Conservation (phyloP, 768 basidiomycete species). For the Agaricus blazei region DNA sequence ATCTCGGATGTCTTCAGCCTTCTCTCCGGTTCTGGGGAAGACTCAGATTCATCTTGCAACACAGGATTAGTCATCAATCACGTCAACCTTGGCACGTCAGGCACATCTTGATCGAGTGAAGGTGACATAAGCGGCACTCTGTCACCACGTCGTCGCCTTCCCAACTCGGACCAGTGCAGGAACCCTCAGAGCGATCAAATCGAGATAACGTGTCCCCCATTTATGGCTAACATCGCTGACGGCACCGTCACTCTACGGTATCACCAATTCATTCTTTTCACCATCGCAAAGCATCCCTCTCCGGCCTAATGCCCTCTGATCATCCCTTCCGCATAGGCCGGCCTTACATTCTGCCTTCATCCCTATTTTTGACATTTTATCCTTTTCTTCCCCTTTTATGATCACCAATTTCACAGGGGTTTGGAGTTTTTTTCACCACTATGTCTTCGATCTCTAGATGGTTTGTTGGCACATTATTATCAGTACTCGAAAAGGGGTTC, state of each 20-base stretch:
- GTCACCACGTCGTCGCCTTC: constrained; percentile 8
- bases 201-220: constrained; percentile 4
- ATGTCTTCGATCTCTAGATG: no score
- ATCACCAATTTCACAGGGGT: neutral
- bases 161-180: constrained; percentile 7
- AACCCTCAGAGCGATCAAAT: constrained; percentile 6
- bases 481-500: no score
- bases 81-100: constrained; percentile 11
- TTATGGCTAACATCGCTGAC: constrained; percentile 8
- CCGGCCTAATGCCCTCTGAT: constrained; percentile 9
- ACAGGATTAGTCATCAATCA: constrained; percentile 6
- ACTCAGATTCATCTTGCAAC: constrained; percentile 5
- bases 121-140: constrained; percentile 5
- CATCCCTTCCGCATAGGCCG: neutral
- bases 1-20: constrained; percentile 25
- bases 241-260: constrained; percentile 10
- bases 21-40: constrained; percentile 31
- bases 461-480: no score
- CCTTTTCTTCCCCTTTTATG: neutral
- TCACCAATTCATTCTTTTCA: constrained; percentile 5
- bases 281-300: constrained; percentile 4
- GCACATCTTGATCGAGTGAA: constrained; percentile 16
- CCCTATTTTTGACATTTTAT: neutral
- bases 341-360: neutral
- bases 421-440: no score